Base-by-base conservation (phyloP, 371 early-diverging fungal species). In the Apophysomyces ossiformis region DNA sequence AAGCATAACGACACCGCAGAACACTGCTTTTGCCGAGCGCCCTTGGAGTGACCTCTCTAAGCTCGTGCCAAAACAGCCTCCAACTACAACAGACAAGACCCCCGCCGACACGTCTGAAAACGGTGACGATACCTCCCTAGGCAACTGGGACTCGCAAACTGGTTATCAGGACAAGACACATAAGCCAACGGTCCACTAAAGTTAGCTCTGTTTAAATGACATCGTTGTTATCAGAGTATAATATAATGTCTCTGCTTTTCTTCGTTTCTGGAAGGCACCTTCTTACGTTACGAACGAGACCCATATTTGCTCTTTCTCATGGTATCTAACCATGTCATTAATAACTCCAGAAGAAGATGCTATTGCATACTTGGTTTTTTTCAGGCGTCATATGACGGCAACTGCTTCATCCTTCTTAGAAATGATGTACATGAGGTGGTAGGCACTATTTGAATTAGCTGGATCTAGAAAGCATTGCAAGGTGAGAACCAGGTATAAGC, bases 1-100 rank as follows among this genome's bases (percentile, higher is more conserved):
- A 26, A 65, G 74, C 15, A 73, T 73, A 13, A 72, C 63, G 47
- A 78, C 82, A 21, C 82, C 82, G 21, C 65, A 75, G 66, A 75
- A 77, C 59, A 70, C 75, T 15, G 68, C 71, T 13, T 80, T 77
- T 60, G 61, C 69, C 63, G 78, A 77, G 9, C 46, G 72, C 54
- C 81, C 81, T 7, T 80, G 81, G 81, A 71, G 70, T 50, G 78
- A 73, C 35, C 68, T 77, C 70, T 74, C 74, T n/a, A 69, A 74
- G 50, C 61, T 73, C 47, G 60, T 71, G 15, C 44, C 63, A 37
- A 46, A 60, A 13, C 46, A 69, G 12, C 37, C 57, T n/a, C 12
- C 57, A 37, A 21, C 37, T 16, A 18, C 57, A 57, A 3, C 26
- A 57, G 57, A 57, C n/a, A 37, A 57, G 26, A 57, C 13, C 11